Percentiles rank a stretch among this genome's conserved stretches.
phyloP scores from a whole-genome alignment of 2,329 filamentous ascomycete species.

The Colletotrichum liaoningense region DNA sequence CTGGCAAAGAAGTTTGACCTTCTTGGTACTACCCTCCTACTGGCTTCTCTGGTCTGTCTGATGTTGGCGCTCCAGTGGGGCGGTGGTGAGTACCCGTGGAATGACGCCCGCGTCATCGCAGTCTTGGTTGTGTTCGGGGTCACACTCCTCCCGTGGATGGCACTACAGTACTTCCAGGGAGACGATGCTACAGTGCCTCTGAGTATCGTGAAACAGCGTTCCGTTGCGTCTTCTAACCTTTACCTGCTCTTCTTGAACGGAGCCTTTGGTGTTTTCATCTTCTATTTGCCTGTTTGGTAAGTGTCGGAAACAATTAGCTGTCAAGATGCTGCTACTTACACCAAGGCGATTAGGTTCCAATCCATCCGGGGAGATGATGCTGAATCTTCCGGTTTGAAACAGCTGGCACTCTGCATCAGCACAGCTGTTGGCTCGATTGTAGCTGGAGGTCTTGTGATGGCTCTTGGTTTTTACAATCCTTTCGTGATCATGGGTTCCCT shows the following conservation, averaged over 20 bases:
- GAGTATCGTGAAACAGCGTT: not conserved
- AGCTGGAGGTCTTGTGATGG: constrained; percentile 48
- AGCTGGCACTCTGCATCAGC: constrained; percentile 51
- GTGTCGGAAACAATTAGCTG: not conserved
- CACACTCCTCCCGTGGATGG: constrained; percentile 42
- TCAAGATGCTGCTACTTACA: not conserved
- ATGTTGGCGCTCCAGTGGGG: constrained; percentile 57
- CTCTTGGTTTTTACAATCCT: constrained; percentile 56
- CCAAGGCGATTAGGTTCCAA: constrained; percentile 46
- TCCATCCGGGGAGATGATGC: constrained; percentile 52
- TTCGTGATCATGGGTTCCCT: constrained; percentile 48
- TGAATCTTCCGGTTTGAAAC: constrained; percentile 51
- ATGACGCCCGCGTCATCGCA: constrained; percentile 41
- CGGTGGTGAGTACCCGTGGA: constrained; percentile 44
- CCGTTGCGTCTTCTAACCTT: not conserved
- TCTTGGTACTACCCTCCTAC: constrained; percentile 28
- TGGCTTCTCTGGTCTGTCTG: constrained; percentile 47
- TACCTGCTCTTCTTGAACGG: not conserved
- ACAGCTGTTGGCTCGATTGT: constrained; percentile 48
- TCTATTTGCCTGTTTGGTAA: constrained; percentile 54
- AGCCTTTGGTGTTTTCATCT: constrained; percentile 49
- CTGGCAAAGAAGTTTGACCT: constrained; percentile 39
- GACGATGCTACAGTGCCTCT: constrained; percentile 58
- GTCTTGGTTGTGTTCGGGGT: constrained; percentile 42
- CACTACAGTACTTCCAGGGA: constrained; percentile 53